These are phyloP conservation scores for Aethionema arabicum DNA, from an alignment of 345 rosid species.

Conservation along the genomic window DNA sequence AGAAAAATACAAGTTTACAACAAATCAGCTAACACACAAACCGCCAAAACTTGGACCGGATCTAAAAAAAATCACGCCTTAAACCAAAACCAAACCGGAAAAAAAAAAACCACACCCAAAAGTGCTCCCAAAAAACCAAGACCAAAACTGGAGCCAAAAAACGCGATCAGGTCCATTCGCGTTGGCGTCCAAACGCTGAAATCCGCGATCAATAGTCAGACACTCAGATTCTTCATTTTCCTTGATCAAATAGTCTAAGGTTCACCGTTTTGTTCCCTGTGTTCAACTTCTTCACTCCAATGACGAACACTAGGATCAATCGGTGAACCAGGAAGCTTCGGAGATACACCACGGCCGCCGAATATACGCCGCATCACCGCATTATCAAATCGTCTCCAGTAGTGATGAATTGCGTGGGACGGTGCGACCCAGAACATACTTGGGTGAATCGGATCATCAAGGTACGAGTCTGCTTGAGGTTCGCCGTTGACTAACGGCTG, in stretches of 20 bases:
- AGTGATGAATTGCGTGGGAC: conserved; percentile 69
- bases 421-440: conserved; percentile 64
- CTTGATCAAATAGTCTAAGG: conserved; percentile 16
- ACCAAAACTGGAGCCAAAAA: conserved; percentile 16
- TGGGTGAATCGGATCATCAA: conserved; percentile 42
- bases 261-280: conserved; percentile 28
- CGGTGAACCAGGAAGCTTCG: conserved; percentile 65
- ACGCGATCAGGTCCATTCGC: conserved; percentile 17
- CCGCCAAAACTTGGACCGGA: conserved; percentile 21
- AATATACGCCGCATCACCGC: conserved; percentile 89
- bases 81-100: conserved; percentile 24
- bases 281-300: conserved; percentile 41
- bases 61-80: conserved; percentile 20
- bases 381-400: conserved; percentile 77
- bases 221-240: neutral
- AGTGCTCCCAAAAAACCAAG: conserved; percentile 10
- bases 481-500: conserved; percentile 30
- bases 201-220: conserved; percentile 22
- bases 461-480: conserved; percentile 27
- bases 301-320: conserved; percentile 42
- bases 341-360: conserved; percentile 85
- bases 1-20: conserved; percentile 11
- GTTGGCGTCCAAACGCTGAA: conserved; percentile 25
- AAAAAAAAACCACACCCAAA: conserved; percentile 24
- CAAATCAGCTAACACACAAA: conserved; percentile 15